Conservation (phyloP, 2,329 filamentous ascomycete genomes). For the Colletotrichum siamense region DNA sequence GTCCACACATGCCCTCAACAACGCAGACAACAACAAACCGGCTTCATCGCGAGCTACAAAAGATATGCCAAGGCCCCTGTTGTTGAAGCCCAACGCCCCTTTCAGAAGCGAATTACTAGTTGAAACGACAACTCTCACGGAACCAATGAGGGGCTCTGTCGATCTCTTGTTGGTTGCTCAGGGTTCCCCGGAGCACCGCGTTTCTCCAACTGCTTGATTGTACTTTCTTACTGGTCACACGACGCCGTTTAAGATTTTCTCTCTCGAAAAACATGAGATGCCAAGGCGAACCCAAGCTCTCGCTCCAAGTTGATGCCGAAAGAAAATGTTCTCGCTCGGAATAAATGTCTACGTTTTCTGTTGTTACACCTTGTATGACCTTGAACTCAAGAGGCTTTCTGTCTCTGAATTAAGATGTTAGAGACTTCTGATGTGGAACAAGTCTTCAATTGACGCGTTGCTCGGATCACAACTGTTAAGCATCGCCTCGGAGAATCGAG, state of each 20-base stretch:
- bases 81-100: neutral
- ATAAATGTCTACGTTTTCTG: neutral
- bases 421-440: neutral
- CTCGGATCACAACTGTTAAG: neutral
- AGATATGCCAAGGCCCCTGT: neutral
- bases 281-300: neutral
- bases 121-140: neutral
- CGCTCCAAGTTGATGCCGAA: rapidly evolving
- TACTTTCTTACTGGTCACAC: rapidly evolving
- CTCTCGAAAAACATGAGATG: neutral
- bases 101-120: neutral
- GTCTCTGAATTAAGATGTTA: rapidly evolving
- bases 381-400: neutral
- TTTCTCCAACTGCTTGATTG: neutral
- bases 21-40: neutral
- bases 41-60: neutral
- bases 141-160: neutral
- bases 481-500: neutral
- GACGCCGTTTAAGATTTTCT: neutral
- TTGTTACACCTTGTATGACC: rapidly evolving
- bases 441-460: neutral
- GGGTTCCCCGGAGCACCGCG: neutral
- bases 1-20: neutral
- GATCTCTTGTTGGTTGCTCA: neutral
- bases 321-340: rapidly evolving